Percentiles rank a stretch among this genome's conserved stretches.
phyloP scores from a whole-genome alignment of 306 rosid genomes.

The Heteromeles arbutifolia region DNA sequence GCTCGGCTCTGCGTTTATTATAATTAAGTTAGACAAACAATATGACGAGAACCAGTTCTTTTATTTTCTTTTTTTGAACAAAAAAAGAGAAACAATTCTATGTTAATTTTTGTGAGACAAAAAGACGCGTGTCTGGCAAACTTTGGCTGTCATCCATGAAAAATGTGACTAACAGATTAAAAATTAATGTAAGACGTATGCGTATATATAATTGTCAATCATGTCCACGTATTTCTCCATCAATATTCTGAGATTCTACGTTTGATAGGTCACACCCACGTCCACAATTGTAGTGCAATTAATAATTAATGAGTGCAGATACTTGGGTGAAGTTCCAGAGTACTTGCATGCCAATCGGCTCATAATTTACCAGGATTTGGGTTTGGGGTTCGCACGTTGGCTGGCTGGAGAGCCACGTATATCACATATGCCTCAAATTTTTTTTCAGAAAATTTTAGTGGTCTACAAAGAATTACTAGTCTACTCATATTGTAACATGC shows the following conservation, averaged over 20 bases:
- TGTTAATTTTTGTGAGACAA: neutral
- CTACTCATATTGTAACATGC: no score
- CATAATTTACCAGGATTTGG: neutral
- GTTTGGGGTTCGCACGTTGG: neutral
- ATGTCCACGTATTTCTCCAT: neutral
- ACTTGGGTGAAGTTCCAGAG: neutral
- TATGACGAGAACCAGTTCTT: neutral
- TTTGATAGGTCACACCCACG: neutral
- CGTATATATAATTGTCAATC: conserved; percentile 1
- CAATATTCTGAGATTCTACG: neutral
- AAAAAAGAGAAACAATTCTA: neutral
- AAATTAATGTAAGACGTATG: neutral
- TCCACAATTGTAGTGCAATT: neutral
- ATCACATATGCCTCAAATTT: neutral
- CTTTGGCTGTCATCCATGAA: conserved; percentile 16
- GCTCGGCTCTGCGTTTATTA: neutral
- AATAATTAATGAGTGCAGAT: neutral
- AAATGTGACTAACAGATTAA: no score
- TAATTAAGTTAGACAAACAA: neutral
- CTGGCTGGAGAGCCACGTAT: neutral
- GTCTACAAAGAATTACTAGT: no score
- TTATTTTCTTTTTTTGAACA: no score
- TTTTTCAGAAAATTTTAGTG: neutral
- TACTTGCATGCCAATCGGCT: neutral
- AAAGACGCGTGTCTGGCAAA: conserved; percentile 7